phyloP scores from a whole-genome alignment of 306 rosid species.

The Corylus heterophylla region DNA sequence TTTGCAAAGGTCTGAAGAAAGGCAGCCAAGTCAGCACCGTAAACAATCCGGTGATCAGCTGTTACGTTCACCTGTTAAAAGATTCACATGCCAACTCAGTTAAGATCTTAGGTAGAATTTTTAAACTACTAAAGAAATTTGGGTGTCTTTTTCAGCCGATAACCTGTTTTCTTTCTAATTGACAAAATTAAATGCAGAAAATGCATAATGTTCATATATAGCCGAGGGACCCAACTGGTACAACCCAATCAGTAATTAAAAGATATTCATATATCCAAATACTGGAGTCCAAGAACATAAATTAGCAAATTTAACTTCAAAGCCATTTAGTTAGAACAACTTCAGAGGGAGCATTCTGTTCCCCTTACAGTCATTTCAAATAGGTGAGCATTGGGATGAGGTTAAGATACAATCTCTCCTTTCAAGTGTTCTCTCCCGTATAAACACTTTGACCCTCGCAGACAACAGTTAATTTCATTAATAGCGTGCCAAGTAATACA shows the following conservation, averaged over 20 bases:
- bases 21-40: slow-evolving; percentile 92
- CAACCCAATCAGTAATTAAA: background rate
- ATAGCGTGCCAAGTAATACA: background rate
- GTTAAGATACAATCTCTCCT: background rate
- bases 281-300: background rate
- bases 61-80: slow-evolving; percentile 88
- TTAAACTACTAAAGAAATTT: background rate
- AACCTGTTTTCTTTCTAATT: slow-evolving; percentile 5
- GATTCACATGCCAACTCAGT: slow-evolving; percentile 14
- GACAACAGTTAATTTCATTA: background rate
- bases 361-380: background rate
- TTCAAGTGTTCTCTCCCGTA: background rate
- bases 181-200: background rate
- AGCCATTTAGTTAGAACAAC: background rate
- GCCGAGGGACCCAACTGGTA: background rate
- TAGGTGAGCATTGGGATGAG: background rate
- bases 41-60: slow-evolving; percentile 84
- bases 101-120: background rate
- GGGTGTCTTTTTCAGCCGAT: background rate
- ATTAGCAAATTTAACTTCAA: background rate
- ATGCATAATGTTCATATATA: background rate
- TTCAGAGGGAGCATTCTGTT: background rate
- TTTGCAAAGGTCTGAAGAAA: slow-evolving; percentile 82
- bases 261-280: background rate
- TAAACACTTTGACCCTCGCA: background rate